Base-by-base conservation (phyloP, 2,329 filamentous ascomycete species). In the Fusarium sterilihyphosum region DNA sequence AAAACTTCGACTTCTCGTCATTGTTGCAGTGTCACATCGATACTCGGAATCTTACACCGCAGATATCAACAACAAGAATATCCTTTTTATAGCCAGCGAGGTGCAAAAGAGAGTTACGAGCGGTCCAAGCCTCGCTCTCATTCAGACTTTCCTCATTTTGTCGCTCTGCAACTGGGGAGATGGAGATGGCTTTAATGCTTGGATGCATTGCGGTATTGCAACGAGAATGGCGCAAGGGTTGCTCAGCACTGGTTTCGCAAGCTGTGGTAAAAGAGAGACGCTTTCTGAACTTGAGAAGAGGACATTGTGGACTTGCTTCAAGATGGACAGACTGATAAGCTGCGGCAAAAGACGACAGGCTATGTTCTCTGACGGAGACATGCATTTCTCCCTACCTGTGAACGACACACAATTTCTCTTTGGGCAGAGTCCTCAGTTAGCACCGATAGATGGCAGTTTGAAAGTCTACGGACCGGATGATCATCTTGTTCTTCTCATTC, bases 141-240 rank as follows among this genome's bases (percentile, higher is more conserved):
- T 78, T 3, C 75, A 78, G 13, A 70, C 75, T 0, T 77, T 76
- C 6, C 60, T 78, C 12, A 73, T 78, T 9, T 24, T 78, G 0
- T 74, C 77, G 0, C 52, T 78, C 1, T 78, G 76, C 33, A 75
- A 77, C 33, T 78, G 77, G 77, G 77, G 77, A 1, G 74, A 78
- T 3, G 75, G 77, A 1, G 75, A 78, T n/a, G 77, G 77, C 0
- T 78, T 78, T 37, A 78, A 67, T 24, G 77, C 77, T 2, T 78
- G 77, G 77, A 78, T 78, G 77, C 77, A 78, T 4, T 75, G 70
- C 0, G 77, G 77, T 1, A 76, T 78, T 26, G 77, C 77, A 2
- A 73, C 74, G 0, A 50, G 77, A 22, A 78, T 78, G 77, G 77
- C 75, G 2, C 77, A 78, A 20, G 77, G 77, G 0, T 22, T 78